These are phyloP conservation scores for Daldinia decipiens DNA, from an alignment of 495 filamentous ascomycete genomes.

Conservation along the genomic window DNA sequence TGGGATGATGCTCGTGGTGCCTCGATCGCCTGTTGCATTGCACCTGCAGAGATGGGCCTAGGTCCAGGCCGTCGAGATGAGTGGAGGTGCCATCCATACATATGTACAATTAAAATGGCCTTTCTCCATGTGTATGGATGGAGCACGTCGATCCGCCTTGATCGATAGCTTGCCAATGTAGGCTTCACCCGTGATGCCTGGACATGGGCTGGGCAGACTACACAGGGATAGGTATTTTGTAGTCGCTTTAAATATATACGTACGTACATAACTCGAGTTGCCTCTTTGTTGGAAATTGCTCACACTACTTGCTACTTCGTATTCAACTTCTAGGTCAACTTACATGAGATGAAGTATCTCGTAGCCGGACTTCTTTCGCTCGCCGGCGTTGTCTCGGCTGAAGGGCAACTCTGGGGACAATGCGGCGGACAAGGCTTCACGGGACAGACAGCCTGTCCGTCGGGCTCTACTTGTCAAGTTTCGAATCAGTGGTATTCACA, in stretches of 20 bases:
- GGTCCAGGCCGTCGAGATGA: constrained; percentile 15
- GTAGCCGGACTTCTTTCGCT: constrained; percentile 37
- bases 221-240: background rate
- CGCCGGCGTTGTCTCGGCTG: constrained; percentile 26
- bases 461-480: constrained; percentile 55
- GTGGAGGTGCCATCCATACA: constrained; percentile 25
- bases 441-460: constrained; percentile 57
- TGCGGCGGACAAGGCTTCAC: constrained; percentile 62
- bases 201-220: background rate
- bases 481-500: constrained; percentile 63
- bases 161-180: constrained; percentile 9
- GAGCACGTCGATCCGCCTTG: constrained; percentile 43
- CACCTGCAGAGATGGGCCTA: constrained; percentile 12
- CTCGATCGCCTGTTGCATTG: constrained; percentile 37
- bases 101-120: constrained; percentile 19
- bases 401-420: constrained; percentile 53
- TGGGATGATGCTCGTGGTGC: constrained; percentile 20
- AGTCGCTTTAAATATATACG: constrained; percentile 8
- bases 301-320: background rate
- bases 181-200: constrained; percentile 13
- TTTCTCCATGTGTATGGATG: constrained; percentile 36
- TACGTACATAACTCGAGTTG: constrained; percentile 3
- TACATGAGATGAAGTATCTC: constrained; percentile 43
- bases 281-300: background rate
- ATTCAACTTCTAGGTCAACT: background rate